Base-by-base conservation (phyloP, 345 rosid species). In the Rhodamnia argentea region DNA sequence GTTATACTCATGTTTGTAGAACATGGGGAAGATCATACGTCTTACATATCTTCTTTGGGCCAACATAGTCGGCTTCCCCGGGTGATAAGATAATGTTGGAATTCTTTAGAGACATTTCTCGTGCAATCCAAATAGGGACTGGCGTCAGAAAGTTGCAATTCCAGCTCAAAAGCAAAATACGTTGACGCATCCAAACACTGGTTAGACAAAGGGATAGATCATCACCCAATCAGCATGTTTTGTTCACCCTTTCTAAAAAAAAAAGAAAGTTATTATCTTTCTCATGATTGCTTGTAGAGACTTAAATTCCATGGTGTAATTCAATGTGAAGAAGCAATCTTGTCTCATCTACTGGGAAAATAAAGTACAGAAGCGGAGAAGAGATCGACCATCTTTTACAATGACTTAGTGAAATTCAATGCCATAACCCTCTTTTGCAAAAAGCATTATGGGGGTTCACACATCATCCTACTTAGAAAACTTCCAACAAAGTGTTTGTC, bases 91-190 rank as follows among this genome's bases (percentile, higher is more conserved):
- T 37, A 18, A 20, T 32, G 78, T 44, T 9, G 44, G 24, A 70
- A 32, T 70, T 70, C 78, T 70, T 70, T 32, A 70, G 4, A 8
- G 24, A 70, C 24, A 24, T 40, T 32, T 70, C 44, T 32, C 24
- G 78, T 32, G 78, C 78, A 32, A 70, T 82, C 40, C 32, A 60
- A 60, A 27, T 52, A 60, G 40, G 81, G 76, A 26, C 86, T 84
- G 81, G 26, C 27, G 44, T 84, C 75, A 84, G 85, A 44, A 84
- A 84, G 75, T 74, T 58, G 53, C 64, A 84, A 27, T 59, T 50
- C 85, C 85, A 84, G 76, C 78, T 84, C 86, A 62, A 84, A 84
- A 84, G 75, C 52, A 40, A 56, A 50, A 58, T 16, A 70, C 78
- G 40, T 70, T 42, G 29, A 42, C 50, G 42, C 75, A 58, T 84